These are phyloP conservation scores for Amanita pallidorosea DNA, from an alignment of 768 basidiomycete species.

Conservation along the genomic window DNA sequence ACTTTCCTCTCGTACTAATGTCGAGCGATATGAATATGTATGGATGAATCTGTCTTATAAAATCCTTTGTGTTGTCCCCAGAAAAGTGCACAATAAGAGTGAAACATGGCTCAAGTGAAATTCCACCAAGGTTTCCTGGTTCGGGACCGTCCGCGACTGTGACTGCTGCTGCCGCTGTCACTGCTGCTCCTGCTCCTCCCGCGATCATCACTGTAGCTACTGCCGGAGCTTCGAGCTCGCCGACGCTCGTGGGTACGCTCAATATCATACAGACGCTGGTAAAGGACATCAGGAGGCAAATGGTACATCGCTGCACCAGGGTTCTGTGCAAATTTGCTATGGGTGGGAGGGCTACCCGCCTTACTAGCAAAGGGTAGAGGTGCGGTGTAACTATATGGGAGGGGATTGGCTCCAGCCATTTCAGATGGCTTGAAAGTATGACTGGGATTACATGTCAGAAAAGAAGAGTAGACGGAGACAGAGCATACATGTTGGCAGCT, in stretches of 20 bases:
- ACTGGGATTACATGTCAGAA: not conserved
- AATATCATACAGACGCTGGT: slow-evolving; percentile 8
- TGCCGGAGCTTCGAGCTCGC: not conserved
- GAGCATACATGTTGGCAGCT: slow-evolving; percentile 1
- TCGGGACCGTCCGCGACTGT: slow-evolving; percentile 4
- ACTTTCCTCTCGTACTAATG: not conserved
- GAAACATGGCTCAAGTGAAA: not conserved
- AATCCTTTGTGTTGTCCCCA: not conserved
- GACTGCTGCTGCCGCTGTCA: not conserved
- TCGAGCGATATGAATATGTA: not conserved
- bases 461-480: not conserved
- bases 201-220: not conserved
- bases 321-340: not conserved
- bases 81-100: not conserved
- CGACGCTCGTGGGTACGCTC: slow-evolving; percentile 1
- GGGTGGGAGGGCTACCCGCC: not conserved
- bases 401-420: not conserved
- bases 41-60: not conserved
- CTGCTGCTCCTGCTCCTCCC: slow-evolving; percentile 2
- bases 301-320: not conserved
- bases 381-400: slow-evolving; percentile 2
- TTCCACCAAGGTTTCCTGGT: slow-evolving; percentile 5
- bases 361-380: slow-evolving; percentile 4
- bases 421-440: not conserved
- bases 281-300: slow-evolving; percentile 5